A percentile compares a stretch with the other conserved stretches of the same genome.
Evolutionary conservation across 495 filamentous ascomycete genomes (phyloP).

Genomic region (Cercophora samala): DNA sequence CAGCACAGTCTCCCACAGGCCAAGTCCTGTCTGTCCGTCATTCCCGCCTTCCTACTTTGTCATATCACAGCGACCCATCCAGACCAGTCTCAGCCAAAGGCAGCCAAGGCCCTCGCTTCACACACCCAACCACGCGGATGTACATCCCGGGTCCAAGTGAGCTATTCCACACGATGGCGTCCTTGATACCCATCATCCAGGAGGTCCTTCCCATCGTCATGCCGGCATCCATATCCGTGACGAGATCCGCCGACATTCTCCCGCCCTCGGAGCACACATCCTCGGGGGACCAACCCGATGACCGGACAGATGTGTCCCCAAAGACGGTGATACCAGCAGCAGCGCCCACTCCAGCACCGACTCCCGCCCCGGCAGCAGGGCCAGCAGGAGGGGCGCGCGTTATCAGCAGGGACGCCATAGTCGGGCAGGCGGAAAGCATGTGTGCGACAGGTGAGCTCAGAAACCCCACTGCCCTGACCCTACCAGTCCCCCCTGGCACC

Average conservation of each 20-base stretch:
- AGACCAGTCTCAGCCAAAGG: not conserved
- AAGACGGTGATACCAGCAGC: conserved; percentile 20
- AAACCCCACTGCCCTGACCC: not conserved
- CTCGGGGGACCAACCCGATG: not conserved
- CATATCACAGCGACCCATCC: not conserved
- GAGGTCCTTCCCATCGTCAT: conserved; percentile 52
- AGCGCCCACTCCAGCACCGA: conserved; percentile 3
- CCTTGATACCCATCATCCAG: conserved; percentile 46
- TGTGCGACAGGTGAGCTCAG: conserved; percentile 48
- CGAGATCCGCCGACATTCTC: conserved; percentile 42
- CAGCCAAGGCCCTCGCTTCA: not conserved
- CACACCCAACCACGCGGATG: not conserved
- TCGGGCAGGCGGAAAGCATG: conserved; percentile 56
- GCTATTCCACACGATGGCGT: conserved; percentile 37
- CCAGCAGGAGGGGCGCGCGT: conserved; percentile 43
- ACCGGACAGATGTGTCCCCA: not conserved
- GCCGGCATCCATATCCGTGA: conserved; percentile 45
- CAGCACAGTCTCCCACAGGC: not conserved
- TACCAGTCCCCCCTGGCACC: not conserved
- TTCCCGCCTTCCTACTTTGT: conserved; percentile 19
- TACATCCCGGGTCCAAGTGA: not conserved
- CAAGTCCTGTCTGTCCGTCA: not conserved
- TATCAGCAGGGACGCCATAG: conserved; percentile 55
- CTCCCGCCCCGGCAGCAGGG: conserved; percentile 10
- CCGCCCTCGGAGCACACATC: conserved; percentile 22